Evolutionary conservation across 2,329 filamentous ascomycete species (phyloP).

Genomic region (Trichoderma sp.): DNA sequence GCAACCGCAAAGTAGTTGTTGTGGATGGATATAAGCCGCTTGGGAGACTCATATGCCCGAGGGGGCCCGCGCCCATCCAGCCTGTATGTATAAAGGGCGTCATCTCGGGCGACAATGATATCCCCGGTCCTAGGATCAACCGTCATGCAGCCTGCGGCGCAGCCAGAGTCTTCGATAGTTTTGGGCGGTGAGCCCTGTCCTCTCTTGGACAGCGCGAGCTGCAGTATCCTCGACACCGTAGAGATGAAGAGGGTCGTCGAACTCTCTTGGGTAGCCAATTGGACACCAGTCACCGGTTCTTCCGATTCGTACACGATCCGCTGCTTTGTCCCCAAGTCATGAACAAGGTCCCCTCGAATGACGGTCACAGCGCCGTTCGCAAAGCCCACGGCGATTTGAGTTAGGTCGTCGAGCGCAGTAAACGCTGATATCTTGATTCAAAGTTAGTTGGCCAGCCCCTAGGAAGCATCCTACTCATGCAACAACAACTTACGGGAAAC

Average conservation of each 20-base stretch:
- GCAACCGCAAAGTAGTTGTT: slow-evolving; percentile 86
- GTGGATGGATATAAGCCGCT: slow-evolving; percentile 77
- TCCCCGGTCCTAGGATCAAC: slow-evolving; percentile 78
- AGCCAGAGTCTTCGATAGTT: slow-evolving; percentile 85
- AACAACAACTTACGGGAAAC: slow-evolving; percentile 68
- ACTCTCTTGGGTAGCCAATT: slow-evolving; percentile 64
- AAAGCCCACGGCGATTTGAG: slow-evolving; percentile 92
- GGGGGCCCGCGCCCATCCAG: slow-evolving; percentile 82
- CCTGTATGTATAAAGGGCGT: slow-evolving; percentile 94
- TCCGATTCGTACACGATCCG: slow-evolving; percentile 95
- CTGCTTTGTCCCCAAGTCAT: slow-evolving; percentile 92
- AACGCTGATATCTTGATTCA: slow-evolving; percentile 79
- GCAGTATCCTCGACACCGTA: slow-evolving; percentile 85
- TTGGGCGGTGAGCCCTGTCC: slow-evolving; percentile 88
- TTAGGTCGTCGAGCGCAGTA: slow-evolving; percentile 80
- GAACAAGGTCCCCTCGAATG: slow-evolving; percentile 89
- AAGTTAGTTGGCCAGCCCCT: background rate
- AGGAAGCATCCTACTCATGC: too few species aligned
- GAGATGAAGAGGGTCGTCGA: slow-evolving; percentile 85
- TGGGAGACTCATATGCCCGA: slow-evolving; percentile 88
- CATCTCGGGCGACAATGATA: slow-evolving; percentile 88
- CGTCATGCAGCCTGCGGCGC: slow-evolving; percentile 93
- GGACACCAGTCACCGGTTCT: slow-evolving; percentile 90
- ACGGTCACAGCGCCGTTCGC: slow-evolving; percentile 93
- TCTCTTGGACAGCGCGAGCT: slow-evolving; percentile 80